Conservation (phyloP, 2,329 filamentous ascomycete genomes). For the Triangularia setosa region DNA sequence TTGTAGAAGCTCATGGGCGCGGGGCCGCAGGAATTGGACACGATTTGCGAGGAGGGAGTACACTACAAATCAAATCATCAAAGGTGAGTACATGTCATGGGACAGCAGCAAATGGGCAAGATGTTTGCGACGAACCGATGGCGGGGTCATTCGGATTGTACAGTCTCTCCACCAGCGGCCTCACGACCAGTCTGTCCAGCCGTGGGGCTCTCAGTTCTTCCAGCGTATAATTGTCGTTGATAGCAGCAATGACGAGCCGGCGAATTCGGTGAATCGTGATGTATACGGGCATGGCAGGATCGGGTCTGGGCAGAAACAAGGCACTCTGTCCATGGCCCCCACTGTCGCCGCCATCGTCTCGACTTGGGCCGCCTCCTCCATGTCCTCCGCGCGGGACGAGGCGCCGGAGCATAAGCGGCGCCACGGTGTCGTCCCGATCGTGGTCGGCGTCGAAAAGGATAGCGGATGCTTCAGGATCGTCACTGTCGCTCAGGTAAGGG, state of each 20-base stretch:
- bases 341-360: conserved; percentile 6
- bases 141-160: conserved; percentile 64
- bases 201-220: conserved; percentile 64
- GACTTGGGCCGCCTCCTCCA: conserved; percentile 1
- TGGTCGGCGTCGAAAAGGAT: conserved; percentile 16
- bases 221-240: conserved; percentile 42
- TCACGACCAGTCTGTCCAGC: conserved; percentile 63
- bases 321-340: conserved; percentile 5
- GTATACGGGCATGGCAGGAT: conserved; percentile 25
- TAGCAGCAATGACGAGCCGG: conserved; percentile 26
- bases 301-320: neutral
- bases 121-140: conserved; percentile 41
- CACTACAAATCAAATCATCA: conserved; percentile 39
- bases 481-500: conserved; percentile 7
- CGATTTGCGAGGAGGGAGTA: conserved; percentile 70
- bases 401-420: conserved; percentile 19
- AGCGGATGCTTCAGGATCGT: conserved; percentile 14
- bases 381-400: conserved; percentile 9
- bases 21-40: conserved; percentile 65
- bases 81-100: neutral
- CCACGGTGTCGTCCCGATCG: conserved; percentile 17
- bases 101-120: neutral
- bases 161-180: conserved; percentile 64
- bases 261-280: conserved; percentile 30
- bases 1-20: conserved; percentile 57